phyloP scores from a whole-genome alignment of 208 protist species.

The Tritrichomonas foetus region DNA sequence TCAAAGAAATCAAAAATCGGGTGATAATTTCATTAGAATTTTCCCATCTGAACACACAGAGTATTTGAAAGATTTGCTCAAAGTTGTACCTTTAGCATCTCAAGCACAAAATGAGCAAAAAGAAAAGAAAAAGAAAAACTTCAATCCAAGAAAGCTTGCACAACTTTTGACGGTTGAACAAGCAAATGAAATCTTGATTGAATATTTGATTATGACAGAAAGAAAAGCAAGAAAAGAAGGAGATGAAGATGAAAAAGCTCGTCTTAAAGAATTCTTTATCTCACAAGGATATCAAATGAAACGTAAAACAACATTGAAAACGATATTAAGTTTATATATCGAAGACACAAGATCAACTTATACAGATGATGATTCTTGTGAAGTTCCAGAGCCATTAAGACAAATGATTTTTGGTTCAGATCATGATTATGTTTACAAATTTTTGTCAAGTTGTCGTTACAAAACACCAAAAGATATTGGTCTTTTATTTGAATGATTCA shows the following conservation, averaged over 20 bases:
- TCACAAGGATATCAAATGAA: not conserved
- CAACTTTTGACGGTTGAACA: not conserved
- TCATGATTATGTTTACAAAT: too few species aligned
- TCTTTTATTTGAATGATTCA: too few species aligned
- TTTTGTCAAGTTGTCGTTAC: too few species aligned
- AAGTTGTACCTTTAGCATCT: not conserved
- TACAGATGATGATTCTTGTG: too few species aligned
- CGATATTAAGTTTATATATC: not conserved
- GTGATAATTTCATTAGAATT: conserved; percentile 3
- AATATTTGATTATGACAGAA: not conserved
- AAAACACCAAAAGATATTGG: too few species aligned
- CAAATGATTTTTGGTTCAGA: too few species aligned
- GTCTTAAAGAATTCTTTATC: not conserved
- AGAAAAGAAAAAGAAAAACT: not conserved
- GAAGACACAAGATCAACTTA: too few species aligned
- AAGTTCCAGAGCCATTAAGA: too few species aligned
- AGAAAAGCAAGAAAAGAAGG: not conserved
- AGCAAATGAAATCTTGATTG: not conserved
- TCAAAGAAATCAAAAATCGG: not conserved
- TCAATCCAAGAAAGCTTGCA: not conserved
- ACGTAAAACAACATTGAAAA: not conserved
- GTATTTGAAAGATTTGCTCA: not conserved
- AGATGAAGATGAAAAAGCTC: not conserved
- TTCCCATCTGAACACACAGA: not conserved
- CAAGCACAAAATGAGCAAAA: not conserved